Conservation (phyloP, 2,329 filamentous ascomycete species). For the Cordyceps farinosa region DNA sequence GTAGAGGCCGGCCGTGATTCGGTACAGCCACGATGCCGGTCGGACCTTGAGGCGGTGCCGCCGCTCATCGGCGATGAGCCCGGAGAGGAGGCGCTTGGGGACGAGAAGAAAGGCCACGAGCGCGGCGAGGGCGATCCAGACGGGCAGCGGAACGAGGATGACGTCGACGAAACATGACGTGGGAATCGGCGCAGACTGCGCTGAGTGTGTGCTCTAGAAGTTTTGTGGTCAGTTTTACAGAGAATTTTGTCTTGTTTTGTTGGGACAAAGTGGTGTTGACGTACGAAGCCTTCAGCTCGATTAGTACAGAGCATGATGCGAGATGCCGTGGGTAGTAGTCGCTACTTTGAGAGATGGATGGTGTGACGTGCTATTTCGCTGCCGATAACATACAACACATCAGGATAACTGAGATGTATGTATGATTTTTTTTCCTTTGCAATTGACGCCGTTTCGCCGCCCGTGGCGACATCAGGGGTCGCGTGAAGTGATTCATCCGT, state of each 20-base stretch:
- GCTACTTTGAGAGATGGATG: neutral
- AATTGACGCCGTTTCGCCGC: neutral
- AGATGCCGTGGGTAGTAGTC: neutral
- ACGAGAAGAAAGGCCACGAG: neutral
- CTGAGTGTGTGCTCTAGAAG: constrained; percentile 2
- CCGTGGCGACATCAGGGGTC: neutral
- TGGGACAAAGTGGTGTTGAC: neutral
- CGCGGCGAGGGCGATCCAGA: constrained; percentile 10
- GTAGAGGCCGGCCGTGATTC: neutral
- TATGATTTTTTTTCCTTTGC: neutral
- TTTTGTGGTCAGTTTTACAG: neutral
- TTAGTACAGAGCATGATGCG: constrained; percentile 10
- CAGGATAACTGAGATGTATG: neutral
- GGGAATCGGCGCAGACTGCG: constrained; percentile 1
- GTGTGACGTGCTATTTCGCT: too few species aligned
- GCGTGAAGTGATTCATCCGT: neutral
- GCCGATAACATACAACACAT: too few species aligned
- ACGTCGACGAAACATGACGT: constrained; percentile 16
- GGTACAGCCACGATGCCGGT: neutral
- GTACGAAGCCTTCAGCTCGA: constrained; percentile 16
- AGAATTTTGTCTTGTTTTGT: neutral
- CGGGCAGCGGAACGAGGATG: constrained; percentile 13
- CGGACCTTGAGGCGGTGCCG: neutral
- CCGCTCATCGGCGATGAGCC: neutral
- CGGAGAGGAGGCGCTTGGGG: neutral